Evolutionary conservation across 345 rosid genomes (phyloP).

Genomic region (Syzygium aromaticum): DNA sequence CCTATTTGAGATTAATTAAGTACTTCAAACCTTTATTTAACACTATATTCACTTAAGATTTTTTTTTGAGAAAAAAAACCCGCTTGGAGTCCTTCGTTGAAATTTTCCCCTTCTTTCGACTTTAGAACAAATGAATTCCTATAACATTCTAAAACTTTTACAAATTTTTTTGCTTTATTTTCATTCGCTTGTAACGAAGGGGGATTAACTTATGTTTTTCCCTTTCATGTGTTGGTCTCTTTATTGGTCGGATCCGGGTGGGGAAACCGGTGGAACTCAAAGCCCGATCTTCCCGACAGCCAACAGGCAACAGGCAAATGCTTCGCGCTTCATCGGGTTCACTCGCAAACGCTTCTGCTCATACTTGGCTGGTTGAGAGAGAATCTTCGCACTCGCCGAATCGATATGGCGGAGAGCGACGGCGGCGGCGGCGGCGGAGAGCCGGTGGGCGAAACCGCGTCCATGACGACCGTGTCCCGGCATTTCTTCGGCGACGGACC

Average conservation of each 20-base stretch:
- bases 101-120: accelerated
- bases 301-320: not conserved
- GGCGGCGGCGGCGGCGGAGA: conserved; percentile 6
- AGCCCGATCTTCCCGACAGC: not conserved
- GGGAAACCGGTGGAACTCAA: not conserved
- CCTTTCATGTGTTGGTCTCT: not conserved
- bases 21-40: no score
- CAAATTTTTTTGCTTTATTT: not conserved
- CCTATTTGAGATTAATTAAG: no score
- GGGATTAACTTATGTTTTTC: not conserved
- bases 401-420: not conserved
- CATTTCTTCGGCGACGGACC: conserved; percentile 37
- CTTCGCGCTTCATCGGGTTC: not conserved
- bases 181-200: not conserved
- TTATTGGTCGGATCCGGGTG: not conserved
- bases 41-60: no score
- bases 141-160: not conserved
- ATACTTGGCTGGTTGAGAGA: not conserved
- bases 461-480: conserved; percentile 42
- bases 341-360: not conserved
- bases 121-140: not conserved
- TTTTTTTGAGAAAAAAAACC: no score
- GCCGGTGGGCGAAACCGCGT: not conserved
- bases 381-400: not conserved
- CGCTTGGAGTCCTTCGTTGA: no score